These are phyloP conservation scores for Usnea hakonensis DNA, from an alignment of 495 filamentous ascomycete species.

Conservation along the genomic window DNA sequence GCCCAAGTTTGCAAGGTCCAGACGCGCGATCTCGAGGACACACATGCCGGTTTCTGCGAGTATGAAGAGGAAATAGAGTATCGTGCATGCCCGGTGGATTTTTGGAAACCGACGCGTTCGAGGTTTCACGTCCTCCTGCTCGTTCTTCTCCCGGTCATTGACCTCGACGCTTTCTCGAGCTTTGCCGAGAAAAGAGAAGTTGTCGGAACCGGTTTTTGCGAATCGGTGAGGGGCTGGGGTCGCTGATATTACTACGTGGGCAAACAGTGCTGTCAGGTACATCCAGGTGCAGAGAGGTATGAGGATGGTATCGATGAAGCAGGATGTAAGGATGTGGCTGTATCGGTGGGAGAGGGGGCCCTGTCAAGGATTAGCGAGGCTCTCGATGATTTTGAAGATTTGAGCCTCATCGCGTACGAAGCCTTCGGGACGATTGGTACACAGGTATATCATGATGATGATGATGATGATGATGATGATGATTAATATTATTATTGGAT, in stretches of 20 bases:
- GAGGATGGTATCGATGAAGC: conserved; percentile 33
- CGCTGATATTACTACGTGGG: conserved; percentile 14
- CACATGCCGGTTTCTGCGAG: conserved; percentile 27
- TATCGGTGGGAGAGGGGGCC: conserved; percentile 31
- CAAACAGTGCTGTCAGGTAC: conserved; percentile 24
- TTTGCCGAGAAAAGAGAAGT: conserved; percentile 2
- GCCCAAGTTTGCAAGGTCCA: conserved; percentile 26
- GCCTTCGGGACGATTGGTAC: conserved; percentile 30
- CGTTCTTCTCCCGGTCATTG: too few relatives aligned
- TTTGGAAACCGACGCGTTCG: background rate
- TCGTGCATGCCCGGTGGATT: conserved; percentile 13
- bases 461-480: too few relatives aligned
- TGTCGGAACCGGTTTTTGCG: background rate
- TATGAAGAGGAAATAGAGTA: conserved; percentile 29
- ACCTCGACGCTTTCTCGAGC: conserved; percentile 5
- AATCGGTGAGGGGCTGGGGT: background rate
- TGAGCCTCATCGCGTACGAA: conserved; percentile 24
- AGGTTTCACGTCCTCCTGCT: too few relatives aligned
- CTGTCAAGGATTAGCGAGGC: conserved; percentile 13
- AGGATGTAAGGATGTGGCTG: conserved; percentile 31
- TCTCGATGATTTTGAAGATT: background rate
- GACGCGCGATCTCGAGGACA: conserved; percentile 30
- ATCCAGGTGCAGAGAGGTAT: conserved; percentile 31
- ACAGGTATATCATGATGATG: too few relatives aligned
- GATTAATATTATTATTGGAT: background rate